Percentiles rank a stretch among this genome's conserved stretches.
phyloP scores from a whole-genome alignment of 2,329 filamentous ascomycete species.

The Sporothrix humicola region DNA sequence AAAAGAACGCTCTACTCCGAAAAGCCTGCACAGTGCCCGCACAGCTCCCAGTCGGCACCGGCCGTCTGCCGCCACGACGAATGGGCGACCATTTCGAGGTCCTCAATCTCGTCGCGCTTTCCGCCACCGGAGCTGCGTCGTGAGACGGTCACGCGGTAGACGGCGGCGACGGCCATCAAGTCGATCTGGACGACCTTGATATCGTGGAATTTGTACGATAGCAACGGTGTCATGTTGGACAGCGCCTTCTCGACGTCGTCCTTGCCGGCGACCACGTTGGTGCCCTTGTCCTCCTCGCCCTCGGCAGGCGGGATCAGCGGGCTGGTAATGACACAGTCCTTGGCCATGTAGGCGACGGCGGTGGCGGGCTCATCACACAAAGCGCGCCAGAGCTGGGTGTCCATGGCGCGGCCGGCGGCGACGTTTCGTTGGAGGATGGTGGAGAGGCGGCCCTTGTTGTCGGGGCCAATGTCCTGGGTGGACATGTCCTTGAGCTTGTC shows the following conservation, averaged over 20 bases:
- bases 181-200: slow-evolving; percentile 48
- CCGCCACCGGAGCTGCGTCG: slow-evolving; percentile 6
- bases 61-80: slow-evolving; percentile 48
- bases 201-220: slow-evolving; percentile 45
- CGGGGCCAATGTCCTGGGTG: slow-evolving; percentile 36
- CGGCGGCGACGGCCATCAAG: slow-evolving; percentile 47
- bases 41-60: slow-evolving; percentile 46
- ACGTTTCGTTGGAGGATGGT: slow-evolving; percentile 50
- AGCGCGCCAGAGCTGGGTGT: slow-evolving; percentile 49
- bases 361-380: slow-evolving; percentile 47
- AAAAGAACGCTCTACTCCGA: slow-evolving; percentile 22
- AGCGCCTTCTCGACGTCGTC: slow-evolving; percentile 44
- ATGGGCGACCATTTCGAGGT: slow-evolving; percentile 40
- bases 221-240: slow-evolving; percentile 41
- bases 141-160: slow-evolving; percentile 45
- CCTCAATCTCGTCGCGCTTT: slow-evolving; percentile 38
- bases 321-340: slow-evolving; percentile 49
- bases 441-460: slow-evolving; percentile 44
- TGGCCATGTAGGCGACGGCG: slow-evolving; percentile 47
- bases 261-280: slow-evolving; percentile 41
- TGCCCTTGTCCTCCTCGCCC: background rate
- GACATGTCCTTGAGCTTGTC: slow-evolving; percentile 29
- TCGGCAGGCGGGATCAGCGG: slow-evolving; percentile 43
- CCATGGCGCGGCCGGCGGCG: slow-evolving; percentile 47
- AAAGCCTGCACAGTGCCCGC: slow-evolving; percentile 33